Conservation (phyloP, 192 early-diverging fungal species). For the Dissophora ornata region DNA sequence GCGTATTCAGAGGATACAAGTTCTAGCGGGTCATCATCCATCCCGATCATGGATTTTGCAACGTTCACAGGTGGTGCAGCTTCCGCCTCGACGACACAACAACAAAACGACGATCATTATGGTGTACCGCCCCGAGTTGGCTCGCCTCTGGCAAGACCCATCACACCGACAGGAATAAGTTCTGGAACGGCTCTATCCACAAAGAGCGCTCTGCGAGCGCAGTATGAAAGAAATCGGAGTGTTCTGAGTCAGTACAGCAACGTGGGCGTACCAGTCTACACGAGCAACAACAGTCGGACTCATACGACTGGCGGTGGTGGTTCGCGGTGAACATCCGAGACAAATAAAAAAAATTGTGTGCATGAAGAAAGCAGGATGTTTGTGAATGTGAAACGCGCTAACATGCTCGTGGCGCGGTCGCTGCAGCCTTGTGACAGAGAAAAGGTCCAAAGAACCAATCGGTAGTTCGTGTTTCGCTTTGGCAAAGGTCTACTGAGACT, state of each 20-base stretch:
- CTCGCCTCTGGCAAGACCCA: conserved; percentile 3
- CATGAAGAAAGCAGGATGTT: too few relatives aligned
- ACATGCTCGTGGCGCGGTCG: too few relatives aligned
- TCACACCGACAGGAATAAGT: conserved; percentile 22
- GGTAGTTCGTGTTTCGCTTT: too few relatives aligned
- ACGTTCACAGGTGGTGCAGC: conserved; percentile 28
- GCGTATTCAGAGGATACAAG: background rate
- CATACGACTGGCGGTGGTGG: conserved; percentile 3
- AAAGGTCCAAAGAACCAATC: too few relatives aligned
- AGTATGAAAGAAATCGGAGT: conserved; percentile 43
- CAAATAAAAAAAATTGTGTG: too few relatives aligned
- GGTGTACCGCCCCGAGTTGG: background rate
- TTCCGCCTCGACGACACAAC: background rate
- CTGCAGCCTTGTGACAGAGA: too few relatives aligned
- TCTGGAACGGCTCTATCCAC: conserved; percentile 4
- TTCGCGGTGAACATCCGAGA: background rate
- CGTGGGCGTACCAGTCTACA: conserved; percentile 26
- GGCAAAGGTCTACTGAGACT: too few relatives aligned
- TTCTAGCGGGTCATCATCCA: conserved; percentile 2
- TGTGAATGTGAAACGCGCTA: too few relatives aligned
- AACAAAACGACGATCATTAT: background rate
- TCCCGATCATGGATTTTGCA: conserved; percentile 49
- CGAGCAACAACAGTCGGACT: conserved; percentile 7
- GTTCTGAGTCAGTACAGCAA: conserved; percentile 33
- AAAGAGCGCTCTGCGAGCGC: conserved; percentile 25